Evolutionary conservation across 2,329 filamentous ascomycete species (phyloP).

Genomic region (Calonectria hongkongensis): DNA sequence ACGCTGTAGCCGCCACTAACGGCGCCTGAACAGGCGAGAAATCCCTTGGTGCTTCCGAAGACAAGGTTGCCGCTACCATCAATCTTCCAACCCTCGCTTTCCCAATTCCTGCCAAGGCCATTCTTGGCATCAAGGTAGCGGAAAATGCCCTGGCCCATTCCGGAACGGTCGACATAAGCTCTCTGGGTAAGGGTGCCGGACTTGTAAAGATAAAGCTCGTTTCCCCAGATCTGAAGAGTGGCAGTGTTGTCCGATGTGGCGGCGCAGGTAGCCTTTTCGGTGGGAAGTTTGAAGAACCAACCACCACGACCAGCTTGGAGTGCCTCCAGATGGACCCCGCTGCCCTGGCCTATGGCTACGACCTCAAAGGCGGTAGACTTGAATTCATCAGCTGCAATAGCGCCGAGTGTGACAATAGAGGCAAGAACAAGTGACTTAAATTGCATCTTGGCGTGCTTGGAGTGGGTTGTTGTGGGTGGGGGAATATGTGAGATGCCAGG

Average conservation of each 20-base stretch:
- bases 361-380: conserved; percentile 66
- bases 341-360: conserved; percentile 70
- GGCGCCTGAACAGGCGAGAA: conserved; percentile 73
- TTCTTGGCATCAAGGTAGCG: conserved; percentile 68
- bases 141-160: conserved; percentile 74
- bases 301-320: conserved; percentile 66
- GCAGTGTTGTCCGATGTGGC: conserved; percentile 63
- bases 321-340: conserved; percentile 66
- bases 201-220: conserved; percentile 68
- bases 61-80: conserved; percentile 65
- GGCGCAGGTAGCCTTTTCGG: conserved; percentile 71
- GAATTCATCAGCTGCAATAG: conserved; percentile 53
- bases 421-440: conserved; percentile 52
- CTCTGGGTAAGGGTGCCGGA: conserved; percentile 65
- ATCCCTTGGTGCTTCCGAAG: conserved; percentile 63
- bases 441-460: conserved; percentile 53
- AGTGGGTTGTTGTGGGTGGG: background rate
- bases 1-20: conserved; percentile 62
- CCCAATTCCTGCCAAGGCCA: conserved; percentile 61
- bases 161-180: conserved; percentile 73
- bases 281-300: conserved; percentile 65
- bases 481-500: too few relatives aligned
- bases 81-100: conserved; percentile 69
- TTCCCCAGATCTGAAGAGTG: conserved; percentile 69
- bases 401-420: conserved; percentile 52